Base-by-base conservation (phyloP, 169 alveolate species). In the Haemoproteus tartakovskyi region DNA sequence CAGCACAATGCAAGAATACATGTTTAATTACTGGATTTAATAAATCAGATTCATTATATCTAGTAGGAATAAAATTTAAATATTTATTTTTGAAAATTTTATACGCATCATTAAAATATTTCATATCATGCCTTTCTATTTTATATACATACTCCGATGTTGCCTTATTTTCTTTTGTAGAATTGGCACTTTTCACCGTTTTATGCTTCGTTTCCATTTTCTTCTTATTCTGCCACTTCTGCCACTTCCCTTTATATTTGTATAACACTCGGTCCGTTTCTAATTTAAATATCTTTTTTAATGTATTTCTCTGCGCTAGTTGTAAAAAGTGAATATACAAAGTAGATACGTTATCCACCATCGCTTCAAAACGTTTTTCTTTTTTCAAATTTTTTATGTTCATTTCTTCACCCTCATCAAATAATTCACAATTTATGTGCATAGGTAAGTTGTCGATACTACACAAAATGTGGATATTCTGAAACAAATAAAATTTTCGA, bases 51-150 rank as follows among this genome's bases (percentile, higher is more conserved):
- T 67, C 43, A 33, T 67, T 60, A 54, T 67, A 52, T 40, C 43
- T 67, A 41, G 24, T 67, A 2, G 82, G 82, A 26, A 56, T 40
- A 47, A 67, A 67, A 54, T 67, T 67, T 14, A 67, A 70, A 67
- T 67, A 67, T 57, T 67, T 67, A 30, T 19, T 67, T 37, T 67
- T 67, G 56, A 67, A 38, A 67, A 67, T 52, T 52, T 67, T 36
- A 41, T 67, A 67, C 18, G 56, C 56, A 41, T 67, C 74, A 14
- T 46, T 67, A 33, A 67, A 67, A 5, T 12, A 18, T 67, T 67
- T 67, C 3, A 51, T 54, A 9, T 67, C 82, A 29, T 36, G 38
- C 19, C 56, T 67, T 36, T 67, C 70, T 29, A 67, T 36, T 40
- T 52, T 67, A 52, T 67, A 67, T 37, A 67, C 30, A 57, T 67